A percentile compares a stretch with the other conserved stretches of the same genome.
These are phyloP conservation scores for Triadica sebifera DNA, from an alignment of 345 rosid species.

Conservation along the genomic window DNA sequence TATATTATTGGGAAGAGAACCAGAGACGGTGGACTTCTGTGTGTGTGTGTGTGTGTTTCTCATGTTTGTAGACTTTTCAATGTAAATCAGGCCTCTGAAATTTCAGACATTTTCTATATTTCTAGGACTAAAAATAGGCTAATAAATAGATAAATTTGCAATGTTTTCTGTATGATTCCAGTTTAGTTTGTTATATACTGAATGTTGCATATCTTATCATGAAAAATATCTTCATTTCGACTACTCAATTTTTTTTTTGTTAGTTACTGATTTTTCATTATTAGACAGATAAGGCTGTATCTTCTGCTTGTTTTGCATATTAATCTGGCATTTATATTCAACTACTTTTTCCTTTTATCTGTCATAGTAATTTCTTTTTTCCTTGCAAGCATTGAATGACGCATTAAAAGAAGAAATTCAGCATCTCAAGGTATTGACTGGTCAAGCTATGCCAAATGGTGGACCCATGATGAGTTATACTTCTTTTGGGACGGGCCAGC, in stretches of 20 bases:
- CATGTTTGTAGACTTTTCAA: too few species aligned
- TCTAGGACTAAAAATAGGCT: too few species aligned
- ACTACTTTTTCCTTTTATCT: neutral
- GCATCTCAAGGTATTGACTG: conserved; percentile 81
- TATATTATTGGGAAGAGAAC: too few species aligned
- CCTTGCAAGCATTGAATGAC: conserved; percentile 68
- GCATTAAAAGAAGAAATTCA: conserved; percentile 91
- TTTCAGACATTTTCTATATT: too few species aligned
- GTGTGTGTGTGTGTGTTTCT: too few species aligned
- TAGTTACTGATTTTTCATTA: neutral
- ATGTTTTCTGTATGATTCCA: neutral
- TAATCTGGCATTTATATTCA: neutral
- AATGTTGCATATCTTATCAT: neutral
- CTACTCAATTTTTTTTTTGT: too few species aligned
- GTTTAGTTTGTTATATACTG: neutral
- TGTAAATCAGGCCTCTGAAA: too few species aligned
- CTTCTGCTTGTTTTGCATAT: neutral
- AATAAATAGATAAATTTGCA: too few species aligned
- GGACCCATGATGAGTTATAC: conserved; percentile 59
- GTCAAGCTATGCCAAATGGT: conserved; percentile 62
- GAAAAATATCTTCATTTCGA: too few species aligned
- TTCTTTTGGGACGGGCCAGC: conserved; percentile 54
- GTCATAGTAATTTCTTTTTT: neutral
- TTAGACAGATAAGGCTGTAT: neutral
- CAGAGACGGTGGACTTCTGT: too few species aligned